Base-by-base conservation (phyloP, 768 basidiomycete genomes). In the Tylopilus felleus region DNA sequence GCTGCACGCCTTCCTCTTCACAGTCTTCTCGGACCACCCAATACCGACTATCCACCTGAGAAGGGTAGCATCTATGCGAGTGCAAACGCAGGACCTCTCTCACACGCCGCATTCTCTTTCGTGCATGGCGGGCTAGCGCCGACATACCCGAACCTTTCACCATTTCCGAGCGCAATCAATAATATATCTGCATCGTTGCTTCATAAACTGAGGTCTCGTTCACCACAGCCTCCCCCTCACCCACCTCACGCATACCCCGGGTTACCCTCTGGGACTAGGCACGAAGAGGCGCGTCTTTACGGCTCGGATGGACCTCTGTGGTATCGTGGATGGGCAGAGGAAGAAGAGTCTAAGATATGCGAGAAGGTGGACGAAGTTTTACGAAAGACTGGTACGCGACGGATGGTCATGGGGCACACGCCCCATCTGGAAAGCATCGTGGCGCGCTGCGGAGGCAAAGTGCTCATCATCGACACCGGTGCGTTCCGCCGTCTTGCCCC, bases 391-490 rank as follows among this genome's bases (percentile, higher is more conserved):
- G 93, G 93, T 1, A 94, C 90, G 25, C 74, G 91, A 54, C 76
- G 93, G 60, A 85, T 95, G 84, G 81, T 99, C 42, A 94, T 97
- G 93, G 96, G 96, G 0, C 97, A 98, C 69, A 98, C 97, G 1
- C 96, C 97, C 1, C 80, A 95, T 67, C 93, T 97, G 40, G 56
- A 91, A 80, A 82, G 82, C 59, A 95, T 98, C 45, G 84, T 89
- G 4, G 82, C 89, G 6, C 77, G 94, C 53, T 99, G 97, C 66
- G 78, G 83, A 36, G 94, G 92, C n/a, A 93, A 90, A 62, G 83
- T 98, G 41, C 86, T 98, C 60, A 89, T 98, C 56, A 98, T 99
- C 47, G 96, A 99, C 66, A 98, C 96, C 0, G 93, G 90, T 85
- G 71, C 57, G 56, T 48, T 49, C 13, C 31, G 19, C 9, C n/a